Base-by-base conservation (phyloP, 139 green algal species). In the Volvox africanus region DNA sequence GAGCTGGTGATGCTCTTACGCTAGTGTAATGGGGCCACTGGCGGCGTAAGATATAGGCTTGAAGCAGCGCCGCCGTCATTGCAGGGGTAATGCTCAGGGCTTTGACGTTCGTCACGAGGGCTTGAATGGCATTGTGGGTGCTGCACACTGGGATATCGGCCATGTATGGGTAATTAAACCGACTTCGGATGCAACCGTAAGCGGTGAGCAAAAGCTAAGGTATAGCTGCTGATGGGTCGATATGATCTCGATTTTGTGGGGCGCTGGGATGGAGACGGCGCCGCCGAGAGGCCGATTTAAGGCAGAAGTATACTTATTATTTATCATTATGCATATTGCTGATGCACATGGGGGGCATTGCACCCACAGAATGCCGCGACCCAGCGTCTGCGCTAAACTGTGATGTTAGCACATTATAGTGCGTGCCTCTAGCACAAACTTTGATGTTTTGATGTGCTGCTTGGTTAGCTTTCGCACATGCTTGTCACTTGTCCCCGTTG, bases 1-100 rank as follows among this genome's bases (percentile, higher is more conserved):
- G 78, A 84, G 28, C 78, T 84, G 18, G 78, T 84, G 37, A 84
- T 84, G 78, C 78, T 84, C 20, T 44, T 84, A 33, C 78, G 78
- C 78, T 84, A 55, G 44, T 9, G 44, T 55, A 9, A 55, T 55
- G 44, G 44, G 44, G 44, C 44, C 5, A 9, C 44, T 55, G 44
- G 44, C 9, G 44, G 44, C 44, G 44, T 55, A 55, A 14, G 5
- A 55, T 55, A 9, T 14, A 55, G 44, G 44, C 9, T 55, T 55
- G 5, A 55, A 55, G 44, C 44, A 55, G 44, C 44, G 44, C 44
- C 44, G 44, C 44, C 44, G 44, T 55, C 44, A 5, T 55, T 55
- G 44, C 44, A 55, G 44, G 44, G 5, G 44, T 55, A 55, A 55
- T 55, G 44, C 44, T 55, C 44, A 55, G 5, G 5, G 44, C 44